phyloP scores from a whole-genome alignment of 2,329 filamentous ascomycete genomes.

The Stagonosporopsis tanaceti region DNA sequence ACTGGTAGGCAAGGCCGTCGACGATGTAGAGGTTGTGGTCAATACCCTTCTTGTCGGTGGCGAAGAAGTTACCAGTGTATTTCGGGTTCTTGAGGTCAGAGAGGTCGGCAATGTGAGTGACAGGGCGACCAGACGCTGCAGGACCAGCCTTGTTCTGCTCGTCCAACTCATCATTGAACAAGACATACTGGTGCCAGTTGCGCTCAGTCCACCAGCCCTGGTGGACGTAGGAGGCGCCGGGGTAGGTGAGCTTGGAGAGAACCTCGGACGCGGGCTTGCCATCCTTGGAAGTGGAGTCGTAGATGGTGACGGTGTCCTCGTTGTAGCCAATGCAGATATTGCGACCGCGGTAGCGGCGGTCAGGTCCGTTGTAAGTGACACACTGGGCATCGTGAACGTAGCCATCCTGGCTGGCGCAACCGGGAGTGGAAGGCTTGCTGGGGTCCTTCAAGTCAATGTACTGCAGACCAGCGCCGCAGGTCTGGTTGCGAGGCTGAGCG shows the following conservation, averaged over 20 bases:
- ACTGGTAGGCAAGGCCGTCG: slow-evolving; percentile 52
- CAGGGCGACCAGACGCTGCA: slow-evolving; percentile 42
- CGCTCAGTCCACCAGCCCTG: slow-evolving; percentile 63
- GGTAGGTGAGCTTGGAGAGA: slow-evolving; percentile 63
- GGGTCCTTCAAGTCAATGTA: slow-evolving; percentile 66
- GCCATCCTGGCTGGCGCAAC: slow-evolving; percentile 62
- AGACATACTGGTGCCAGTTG: slow-evolving; percentile 44
- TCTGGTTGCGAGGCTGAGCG: slow-evolving; percentile 42
- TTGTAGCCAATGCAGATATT: slow-evolving; percentile 67
- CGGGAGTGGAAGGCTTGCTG: slow-evolving; percentile 60
- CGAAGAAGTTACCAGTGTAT: slow-evolving; percentile 53
- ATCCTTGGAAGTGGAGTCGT: slow-evolving; percentile 61
- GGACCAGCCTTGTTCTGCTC: slow-evolving; percentile 40
- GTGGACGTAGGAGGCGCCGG: slow-evolving; percentile 64
- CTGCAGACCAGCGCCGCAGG: slow-evolving; percentile 62
- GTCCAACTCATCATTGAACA: slow-evolving; percentile 47
- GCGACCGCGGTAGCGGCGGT: slow-evolving; percentile 56
- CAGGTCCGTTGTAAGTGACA: slow-evolving; percentile 62
- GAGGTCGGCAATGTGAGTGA: slow-evolving; percentile 48
- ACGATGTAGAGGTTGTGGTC: slow-evolving; percentile 58
- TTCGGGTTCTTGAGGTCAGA: slow-evolving; percentile 45
- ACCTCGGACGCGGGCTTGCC: slow-evolving; percentile 64
- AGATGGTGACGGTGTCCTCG: slow-evolving; percentile 61
- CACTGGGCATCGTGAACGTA: slow-evolving; percentile 70
- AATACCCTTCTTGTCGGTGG: slow-evolving; percentile 48